A percentile compares a stretch with the other conserved stretches of the same genome.
Conservation (phyloP, 2,329 filamentous ascomycete species). For the Monosporascus sp. region DNA sequence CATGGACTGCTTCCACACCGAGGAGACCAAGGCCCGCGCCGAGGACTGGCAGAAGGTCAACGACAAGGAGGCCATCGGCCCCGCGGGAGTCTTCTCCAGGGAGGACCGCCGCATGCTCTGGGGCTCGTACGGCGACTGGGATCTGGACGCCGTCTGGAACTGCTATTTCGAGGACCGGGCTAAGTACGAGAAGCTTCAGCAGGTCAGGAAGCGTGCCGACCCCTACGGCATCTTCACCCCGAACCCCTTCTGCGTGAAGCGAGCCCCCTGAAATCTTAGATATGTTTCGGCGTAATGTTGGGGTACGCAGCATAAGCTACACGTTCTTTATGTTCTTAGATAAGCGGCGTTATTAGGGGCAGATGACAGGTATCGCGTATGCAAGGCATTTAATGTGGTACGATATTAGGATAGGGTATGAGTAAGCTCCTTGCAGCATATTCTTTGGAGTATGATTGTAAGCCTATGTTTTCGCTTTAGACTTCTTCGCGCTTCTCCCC, state of each 20-base stretch:
- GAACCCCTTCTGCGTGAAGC: slow-evolving; percentile 24
- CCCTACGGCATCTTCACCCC: slow-evolving; percentile 24
- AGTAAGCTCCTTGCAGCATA: too few species aligned
- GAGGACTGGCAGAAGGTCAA: slow-evolving; percentile 38
- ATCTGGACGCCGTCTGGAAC: slow-evolving; percentile 31
- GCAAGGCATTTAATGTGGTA: too few species aligned
- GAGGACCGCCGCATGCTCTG: slow-evolving; percentile 34
- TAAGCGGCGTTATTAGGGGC: too few species aligned
- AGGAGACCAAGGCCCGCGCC: slow-evolving; percentile 27
- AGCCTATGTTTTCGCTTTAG: too few species aligned
- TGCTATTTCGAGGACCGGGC: slow-evolving; percentile 30
- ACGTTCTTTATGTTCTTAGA: too few species aligned
- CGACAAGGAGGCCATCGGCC: slow-evolving; percentile 25
- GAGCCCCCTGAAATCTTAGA: background rate
- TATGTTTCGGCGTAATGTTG: too few species aligned
- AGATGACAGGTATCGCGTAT: too few species aligned
- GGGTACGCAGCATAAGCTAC: too few species aligned
- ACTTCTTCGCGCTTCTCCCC: too few species aligned
- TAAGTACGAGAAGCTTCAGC: slow-evolving; percentile 32
- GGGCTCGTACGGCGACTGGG: slow-evolving; percentile 34
- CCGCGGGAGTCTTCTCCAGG: slow-evolving; percentile 31
- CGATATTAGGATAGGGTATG: too few species aligned
- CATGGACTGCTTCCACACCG: slow-evolving; percentile 40
- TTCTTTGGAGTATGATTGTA: too few species aligned
- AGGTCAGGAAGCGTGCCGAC: slow-evolving; percentile 26